phyloP scores from a whole-genome alignment of 805 yeast genomes.

The Ogataea degrootiae region DNA sequence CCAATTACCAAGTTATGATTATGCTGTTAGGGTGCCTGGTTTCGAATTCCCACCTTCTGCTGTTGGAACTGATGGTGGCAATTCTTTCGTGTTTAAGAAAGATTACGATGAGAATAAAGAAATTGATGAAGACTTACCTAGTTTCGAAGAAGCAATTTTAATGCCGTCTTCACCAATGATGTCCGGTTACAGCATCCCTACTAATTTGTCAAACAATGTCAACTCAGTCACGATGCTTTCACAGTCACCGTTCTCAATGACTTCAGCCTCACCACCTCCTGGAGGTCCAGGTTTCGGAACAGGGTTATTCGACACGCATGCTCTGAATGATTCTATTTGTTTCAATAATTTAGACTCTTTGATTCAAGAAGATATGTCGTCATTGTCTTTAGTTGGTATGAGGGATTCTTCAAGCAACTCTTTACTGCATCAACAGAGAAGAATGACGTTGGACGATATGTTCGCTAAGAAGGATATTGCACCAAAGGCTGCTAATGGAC shows the following conservation, averaged over 20 bases:
- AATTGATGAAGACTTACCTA: constrained; percentile 38
- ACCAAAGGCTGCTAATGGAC: neutral
- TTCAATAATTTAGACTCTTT: constrained; percentile 21
- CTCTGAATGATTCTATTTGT: constrained; percentile 8
- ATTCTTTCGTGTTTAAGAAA: constrained; percentile 6
- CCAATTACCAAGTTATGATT: constrained; percentile 37
- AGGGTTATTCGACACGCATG: too few species aligned
- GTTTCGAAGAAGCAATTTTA: constrained; percentile 62
- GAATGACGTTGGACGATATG: neutral
- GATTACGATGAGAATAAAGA: constrained; percentile 6
- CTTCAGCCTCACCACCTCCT: constrained; percentile 13
- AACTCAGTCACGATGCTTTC: constrained; percentile 27
- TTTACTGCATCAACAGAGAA: neutral
- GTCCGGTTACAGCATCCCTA: constrained; percentile 32
- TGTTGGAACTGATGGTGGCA: neutral
- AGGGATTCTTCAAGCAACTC: neutral
- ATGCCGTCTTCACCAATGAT: constrained; percentile 43
- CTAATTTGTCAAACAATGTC: constrained; percentile 29
- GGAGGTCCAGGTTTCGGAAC: neutral
- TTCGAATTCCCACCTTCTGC: constrained; percentile 7
- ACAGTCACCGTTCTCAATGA: constrained; percentile 35
- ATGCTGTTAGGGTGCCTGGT: constrained; percentile 21
- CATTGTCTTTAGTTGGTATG: neutral
- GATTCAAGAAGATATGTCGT: constrained; percentile 10
- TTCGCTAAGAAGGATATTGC: neutral